Conservation (phyloP, 768 basidiomycete species). For the Hygrocybe coccinea region DNA sequence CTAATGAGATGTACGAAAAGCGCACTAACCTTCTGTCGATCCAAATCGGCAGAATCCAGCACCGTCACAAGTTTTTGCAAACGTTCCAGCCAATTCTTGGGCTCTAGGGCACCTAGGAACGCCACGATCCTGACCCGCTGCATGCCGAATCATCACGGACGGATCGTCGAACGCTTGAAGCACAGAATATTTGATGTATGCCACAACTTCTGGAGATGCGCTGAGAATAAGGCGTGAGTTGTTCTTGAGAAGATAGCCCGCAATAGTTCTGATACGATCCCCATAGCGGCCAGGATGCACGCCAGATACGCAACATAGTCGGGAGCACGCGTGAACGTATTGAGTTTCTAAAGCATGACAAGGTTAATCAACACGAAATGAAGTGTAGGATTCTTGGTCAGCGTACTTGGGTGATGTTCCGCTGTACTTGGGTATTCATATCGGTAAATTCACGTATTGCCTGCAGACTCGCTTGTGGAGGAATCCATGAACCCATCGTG, state of each 20-base stretch:
- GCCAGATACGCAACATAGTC: slow-evolving; percentile 96
- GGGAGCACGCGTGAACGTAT: slow-evolving; percentile 78
- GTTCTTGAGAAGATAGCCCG: slow-evolving; percentile 96
- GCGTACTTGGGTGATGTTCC: slow-evolving; percentile 75
- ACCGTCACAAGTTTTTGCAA: slow-evolving; percentile 77
- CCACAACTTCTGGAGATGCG: slow-evolving; percentile 58
- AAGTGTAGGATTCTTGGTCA: slow-evolving; percentile 13
- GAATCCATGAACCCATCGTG: slow-evolving; percentile 74
- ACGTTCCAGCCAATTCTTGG: slow-evolving; percentile 94
- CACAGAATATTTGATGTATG: slow-evolving; percentile 71
- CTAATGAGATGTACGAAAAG: not conserved
- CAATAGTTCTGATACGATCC: slow-evolving; percentile 90
- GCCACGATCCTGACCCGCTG: slow-evolving; percentile 91
- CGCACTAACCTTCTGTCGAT: slow-evolving; percentile 77
- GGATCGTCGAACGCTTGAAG: slow-evolving; percentile 78
- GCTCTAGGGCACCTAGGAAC: slow-evolving; percentile 82
- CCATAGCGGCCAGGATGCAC: slow-evolving; percentile 82
- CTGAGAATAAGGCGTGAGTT: slow-evolving; percentile 75
- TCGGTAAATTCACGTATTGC: slow-evolving; percentile 90
- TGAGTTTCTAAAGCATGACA: slow-evolving; percentile 62
- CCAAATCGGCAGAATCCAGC: slow-evolving; percentile 68
- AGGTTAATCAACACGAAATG: slow-evolving; percentile 18
- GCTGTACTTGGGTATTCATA: slow-evolving; percentile 47
- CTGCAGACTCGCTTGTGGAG: slow-evolving; percentile 75
- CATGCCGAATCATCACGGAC: slow-evolving; percentile 86